These are phyloP conservation scores for Kockovaella imperatae DNA, from an alignment of 768 basidiomycete species.

Conservation along the genomic window DNA sequence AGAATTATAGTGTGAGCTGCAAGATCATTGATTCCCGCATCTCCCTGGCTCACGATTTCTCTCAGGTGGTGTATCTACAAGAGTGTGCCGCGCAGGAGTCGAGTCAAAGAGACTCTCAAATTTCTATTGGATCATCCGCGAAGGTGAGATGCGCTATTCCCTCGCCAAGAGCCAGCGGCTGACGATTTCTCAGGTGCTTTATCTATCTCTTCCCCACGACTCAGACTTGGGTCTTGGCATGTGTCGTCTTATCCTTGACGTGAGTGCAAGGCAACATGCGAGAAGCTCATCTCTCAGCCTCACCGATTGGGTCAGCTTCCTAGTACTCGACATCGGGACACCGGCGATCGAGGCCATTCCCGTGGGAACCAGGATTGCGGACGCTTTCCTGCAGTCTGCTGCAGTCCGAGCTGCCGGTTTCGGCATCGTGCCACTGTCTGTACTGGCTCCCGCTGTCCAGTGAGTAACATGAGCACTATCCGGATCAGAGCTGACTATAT, in stretches of 20 bases:
- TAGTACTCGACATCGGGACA: constrained; percentile 80
- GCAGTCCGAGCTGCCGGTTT: constrained; percentile 83
- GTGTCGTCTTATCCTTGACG: constrained; percentile 63
- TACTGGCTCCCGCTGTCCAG: constrained; percentile 85
- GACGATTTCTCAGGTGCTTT: constrained; percentile 55
- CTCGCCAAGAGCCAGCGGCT: neutral
- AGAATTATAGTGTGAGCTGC: constrained; percentile 76
- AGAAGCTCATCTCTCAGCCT: constrained; percentile 47
- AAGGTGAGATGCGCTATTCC: constrained; percentile 35
- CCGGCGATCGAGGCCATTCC: constrained; percentile 62
- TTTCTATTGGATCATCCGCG: constrained; percentile 94
- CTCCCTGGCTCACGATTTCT: neutral
- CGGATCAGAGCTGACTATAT: neutral
- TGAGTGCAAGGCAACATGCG: constrained; percentile 44
- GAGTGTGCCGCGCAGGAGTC: constrained; percentile 55
- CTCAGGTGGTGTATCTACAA: constrained; percentile 67
- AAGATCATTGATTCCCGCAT: too few relatives aligned
- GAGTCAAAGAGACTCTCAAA: constrained; percentile 66
- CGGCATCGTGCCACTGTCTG: constrained; percentile 59
- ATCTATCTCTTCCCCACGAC: constrained; percentile 85
- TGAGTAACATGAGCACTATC: constrained; percentile 45
- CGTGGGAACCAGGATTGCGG: constrained; percentile 59
- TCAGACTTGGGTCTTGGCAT: constrained; percentile 84
- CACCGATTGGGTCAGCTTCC: constrained; percentile 83
- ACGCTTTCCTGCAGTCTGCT: constrained; percentile 68